Evolutionary conservation across 371 early-diverging fungal genomes (phyloP), one percentile per base, ranked within the genome.

Genomic region (Mucor circinelloides): DNA sequence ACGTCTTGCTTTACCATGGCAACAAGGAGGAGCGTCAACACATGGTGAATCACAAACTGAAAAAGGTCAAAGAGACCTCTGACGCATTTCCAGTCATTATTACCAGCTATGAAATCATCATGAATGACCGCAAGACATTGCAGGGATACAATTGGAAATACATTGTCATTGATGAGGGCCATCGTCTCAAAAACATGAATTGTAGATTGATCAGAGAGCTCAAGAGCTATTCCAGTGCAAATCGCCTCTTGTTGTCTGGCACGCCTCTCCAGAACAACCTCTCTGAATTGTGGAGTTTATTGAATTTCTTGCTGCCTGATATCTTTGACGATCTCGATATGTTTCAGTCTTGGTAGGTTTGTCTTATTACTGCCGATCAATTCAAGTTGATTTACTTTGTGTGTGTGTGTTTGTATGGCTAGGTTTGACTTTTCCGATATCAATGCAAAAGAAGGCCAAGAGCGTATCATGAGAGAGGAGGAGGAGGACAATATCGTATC

Each of bases 211-310:
- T 96, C 32, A 85, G 85, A 17, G 93, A 95, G 60, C 84, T 99
- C 31, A 95, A 95, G 74, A 76, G 80, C 0, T 92, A 90, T 76
- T 85, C 90, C 25, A 89, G 90, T 68, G 93, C 95, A 28, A 96
- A 96, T 76, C 89, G 97, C 21, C 78, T 97, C 32, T 80, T 97
- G 25, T 76, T 98, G 58, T 95, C 94, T 10, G 97, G 98, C 34
- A 99, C 99, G 21, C 98, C 98, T 5, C 81, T 99, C 28, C 97
- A 99, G 78, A 98, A 99, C 81, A 95, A 97, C 68, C 72, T 98
- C 40, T 81, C 88, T 17, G 97, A 97, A 76, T 84, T 98, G 10
- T 99, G 98, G 98, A 89, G 94, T 68, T 78, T 99, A 54, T 88
- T 99, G 34, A 95, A 99, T 79, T 99, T 97, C 69, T 84, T 98